Evolutionary conservation across 257 asterid species (phyloP).

Genomic region (Misopates orontium): DNA sequence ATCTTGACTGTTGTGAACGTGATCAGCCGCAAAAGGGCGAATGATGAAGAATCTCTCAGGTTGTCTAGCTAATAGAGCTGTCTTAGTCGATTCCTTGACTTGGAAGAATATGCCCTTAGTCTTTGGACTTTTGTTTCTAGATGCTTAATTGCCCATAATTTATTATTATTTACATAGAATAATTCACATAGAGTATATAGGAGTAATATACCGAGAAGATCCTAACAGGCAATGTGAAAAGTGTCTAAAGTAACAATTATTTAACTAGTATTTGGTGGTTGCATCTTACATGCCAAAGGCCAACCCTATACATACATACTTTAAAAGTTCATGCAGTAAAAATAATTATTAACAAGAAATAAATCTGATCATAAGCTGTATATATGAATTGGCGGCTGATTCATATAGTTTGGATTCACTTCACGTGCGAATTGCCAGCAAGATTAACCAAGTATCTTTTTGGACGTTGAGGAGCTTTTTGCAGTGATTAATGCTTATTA

Average conservation of each 20-base stretch:
- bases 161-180: too few species aligned
- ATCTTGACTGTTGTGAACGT: background rate
- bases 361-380: too few species aligned
- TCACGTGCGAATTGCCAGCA: slow-evolving; percentile 23
- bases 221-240: background rate
- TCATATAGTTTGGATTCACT: slow-evolving; percentile 13
- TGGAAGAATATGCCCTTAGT: slow-evolving; percentile 29
- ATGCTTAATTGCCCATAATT: too few species aligned
- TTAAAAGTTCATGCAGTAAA: background rate
- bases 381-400: slow-evolving; percentile 39
- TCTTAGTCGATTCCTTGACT: slow-evolving; percentile 32
- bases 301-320: background rate
- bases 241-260: background rate
- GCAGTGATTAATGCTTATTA: too few species aligned
- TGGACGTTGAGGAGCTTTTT: background rate
- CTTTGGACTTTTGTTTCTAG: slow-evolving; percentile 1
- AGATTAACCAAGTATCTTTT: too few species aligned
- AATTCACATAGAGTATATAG: too few species aligned
- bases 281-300: background rate
- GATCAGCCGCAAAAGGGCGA: slow-evolving; percentile 38
- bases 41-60: slow-evolving; percentile 39
- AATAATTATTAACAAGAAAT: background rate
- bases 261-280: background rate
- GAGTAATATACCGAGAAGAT: background rate
- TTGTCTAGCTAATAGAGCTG: slow-evolving; percentile 22